Evolutionary conservation across 495 filamentous ascomycete species (phyloP).

Genomic region (Tuber aestivum): DNA sequence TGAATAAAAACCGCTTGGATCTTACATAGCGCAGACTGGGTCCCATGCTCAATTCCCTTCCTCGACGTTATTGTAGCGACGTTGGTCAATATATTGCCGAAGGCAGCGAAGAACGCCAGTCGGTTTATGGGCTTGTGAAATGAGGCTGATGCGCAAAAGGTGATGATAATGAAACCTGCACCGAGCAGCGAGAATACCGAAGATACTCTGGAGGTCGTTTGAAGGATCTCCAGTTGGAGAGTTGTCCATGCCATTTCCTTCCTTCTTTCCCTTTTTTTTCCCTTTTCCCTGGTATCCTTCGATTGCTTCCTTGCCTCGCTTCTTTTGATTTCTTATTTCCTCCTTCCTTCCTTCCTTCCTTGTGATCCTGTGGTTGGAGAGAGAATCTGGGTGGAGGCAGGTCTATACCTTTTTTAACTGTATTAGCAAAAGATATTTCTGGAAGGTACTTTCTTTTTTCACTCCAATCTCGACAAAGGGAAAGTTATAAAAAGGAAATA

Average conservation of each 20-base stretch:
- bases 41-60: slow-evolving; percentile 49
- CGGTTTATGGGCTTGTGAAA: slow-evolving; percentile 87
- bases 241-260: slow-evolving; percentile 36
- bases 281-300: neutral
- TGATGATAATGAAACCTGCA: slow-evolving; percentile 65
- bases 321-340: neutral
- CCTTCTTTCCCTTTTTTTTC: slow-evolving; percentile 11
- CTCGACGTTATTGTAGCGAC: slow-evolving; percentile 67
- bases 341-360: neutral
- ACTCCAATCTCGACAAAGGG: neutral
- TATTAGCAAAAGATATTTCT: neutral
- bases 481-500: slow-evolving; percentile 6
- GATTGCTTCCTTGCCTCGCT: neutral
- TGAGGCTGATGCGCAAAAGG: slow-evolving; percentile 56
- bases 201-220: slow-evolving; percentile 39
- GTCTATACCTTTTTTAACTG: slow-evolving; percentile 9
- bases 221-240: slow-evolving; percentile 36
- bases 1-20: slow-evolving; percentile 70
- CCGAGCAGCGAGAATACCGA: slow-evolving; percentile 61
- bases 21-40: slow-evolving; percentile 58
- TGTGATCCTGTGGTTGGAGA: neutral
- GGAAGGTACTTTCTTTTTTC: neutral
- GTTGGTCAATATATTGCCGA: slow-evolving; percentile 77
- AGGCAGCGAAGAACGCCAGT: slow-evolving; percentile 76
- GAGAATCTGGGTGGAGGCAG: neutral